Base-by-base conservation (phyloP, 805 yeast species). In the Saturnispora halmiae region DNA sequence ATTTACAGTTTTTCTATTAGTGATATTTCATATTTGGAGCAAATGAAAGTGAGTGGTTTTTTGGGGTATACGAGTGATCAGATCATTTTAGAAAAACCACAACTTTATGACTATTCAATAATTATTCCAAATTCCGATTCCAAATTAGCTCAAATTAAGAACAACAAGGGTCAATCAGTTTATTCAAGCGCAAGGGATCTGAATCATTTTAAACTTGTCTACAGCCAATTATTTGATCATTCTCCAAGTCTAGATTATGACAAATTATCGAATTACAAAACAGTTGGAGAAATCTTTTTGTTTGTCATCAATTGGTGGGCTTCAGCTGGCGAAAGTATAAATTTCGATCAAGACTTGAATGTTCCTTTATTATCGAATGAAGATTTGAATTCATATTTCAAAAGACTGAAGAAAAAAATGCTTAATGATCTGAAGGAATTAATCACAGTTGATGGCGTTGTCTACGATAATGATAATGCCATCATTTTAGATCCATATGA, bases 251-350 rank as follows among this genome's bases (percentile, higher is more conserved):
- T 25, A 15, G 39, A 41, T n/a, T 31, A 35, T 27, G 29, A 35
- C 41, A 19, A 47, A 6, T 50, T 55, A n/a, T 31, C 46, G 9
- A 47, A 40, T 22, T 46, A 49, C 15, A 40, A 44, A n/a, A 37
- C 44, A 11, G 35, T 51, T 6, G 18, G n/a, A 4, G 42, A 39
- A 28, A 39, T 39, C 79, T 76, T 49, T 63, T 72, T 31, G 63
- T 78, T 1, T 78, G 83, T 82, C 66, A 72, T 40, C 87, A 87
- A 1, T 70, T 83, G 92, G 92, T 83, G 90, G 86, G 94, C 94
- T 3, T 72, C 82, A 24, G 90, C 92, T 1, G 94, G 92, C 7
- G 82, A 78, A 44, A 66, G 69, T 31, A 63, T 69, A 18, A n/a
- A 11, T 6, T 18, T 34, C 7, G 29, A 34, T 4, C 8, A 13